These are phyloP conservation scores for Rosa hybrid DNA, from an alignment of 331 rosid species.

Conservation along the genomic window DNA sequence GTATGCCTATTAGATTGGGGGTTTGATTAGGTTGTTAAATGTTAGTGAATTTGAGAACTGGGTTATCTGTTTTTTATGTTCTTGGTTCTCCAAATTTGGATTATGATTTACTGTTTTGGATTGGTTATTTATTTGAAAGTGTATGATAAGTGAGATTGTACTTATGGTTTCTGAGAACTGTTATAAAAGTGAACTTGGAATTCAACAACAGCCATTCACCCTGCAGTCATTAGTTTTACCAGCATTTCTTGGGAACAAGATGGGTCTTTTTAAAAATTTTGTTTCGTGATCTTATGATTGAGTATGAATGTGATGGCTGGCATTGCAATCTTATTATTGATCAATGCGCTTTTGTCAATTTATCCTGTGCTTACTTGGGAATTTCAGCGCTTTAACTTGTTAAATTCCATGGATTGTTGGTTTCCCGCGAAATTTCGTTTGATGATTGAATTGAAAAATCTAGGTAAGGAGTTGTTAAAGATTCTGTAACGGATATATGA, in stretches of 20 bases:
- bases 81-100: conserved; percentile 12
- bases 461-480: background rate
- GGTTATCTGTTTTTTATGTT: conserved; percentile 13
- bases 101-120: conserved; percentile 15
- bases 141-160: conserved; percentile 18
- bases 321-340: background rate
- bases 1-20: background rate
- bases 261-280: background rate
- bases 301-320: conserved; percentile 17
- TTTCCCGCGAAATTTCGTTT: conserved; percentile 9
- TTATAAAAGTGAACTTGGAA: background rate
- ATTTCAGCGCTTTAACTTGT: conserved; percentile 20
- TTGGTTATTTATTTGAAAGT: conserved; percentile 20
- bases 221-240: conserved; percentile 5
- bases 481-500: conserved; percentile 25
- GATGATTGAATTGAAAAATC: conserved; percentile 21
- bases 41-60: conserved; percentile 13
- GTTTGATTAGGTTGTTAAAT: background rate
- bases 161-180: conserved; percentile 26
- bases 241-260: background rate
- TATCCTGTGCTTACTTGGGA: conserved; percentile 18
- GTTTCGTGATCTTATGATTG: conserved; percentile 27
- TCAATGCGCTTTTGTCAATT: conserved; percentile 10
- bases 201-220: conserved; percentile 14
- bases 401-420: conserved; percentile 17